These are phyloP conservation scores for Pleurotus sapidus DNA, from an alignment of 768 basidiomycete genomes.

Conservation along the genomic window DNA sequence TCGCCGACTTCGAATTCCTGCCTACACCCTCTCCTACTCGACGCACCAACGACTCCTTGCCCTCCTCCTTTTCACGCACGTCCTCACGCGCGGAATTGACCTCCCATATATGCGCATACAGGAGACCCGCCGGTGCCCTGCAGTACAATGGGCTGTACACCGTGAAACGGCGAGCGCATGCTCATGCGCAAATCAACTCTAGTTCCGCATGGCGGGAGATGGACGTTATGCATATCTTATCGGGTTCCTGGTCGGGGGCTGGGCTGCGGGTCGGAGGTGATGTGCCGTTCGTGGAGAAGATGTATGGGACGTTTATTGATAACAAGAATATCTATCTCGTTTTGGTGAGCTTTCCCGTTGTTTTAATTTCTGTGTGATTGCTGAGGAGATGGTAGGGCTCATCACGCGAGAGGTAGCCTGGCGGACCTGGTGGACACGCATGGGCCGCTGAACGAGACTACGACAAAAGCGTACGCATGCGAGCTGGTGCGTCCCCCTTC, in stretches of 20 bases:
- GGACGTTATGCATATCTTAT: background rate
- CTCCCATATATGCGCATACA: background rate
- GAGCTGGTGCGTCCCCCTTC: background rate
- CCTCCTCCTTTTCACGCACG: background rate
- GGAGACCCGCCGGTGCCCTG: background rate
- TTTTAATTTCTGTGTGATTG: background rate
- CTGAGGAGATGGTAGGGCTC: background rate
- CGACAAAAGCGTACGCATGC: background rate
- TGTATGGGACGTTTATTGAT: conserved; percentile 7
- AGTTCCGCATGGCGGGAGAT: conserved; percentile 1
- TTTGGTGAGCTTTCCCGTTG: background rate
- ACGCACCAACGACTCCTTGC: background rate
- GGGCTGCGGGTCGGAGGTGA: no score
- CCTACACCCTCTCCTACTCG: background rate
- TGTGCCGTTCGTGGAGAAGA: background rate
- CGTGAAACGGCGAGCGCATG: background rate
- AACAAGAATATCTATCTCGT: background rate
- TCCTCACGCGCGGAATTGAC: background rate
- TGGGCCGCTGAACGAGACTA: background rate
- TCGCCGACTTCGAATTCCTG: conserved; percentile 3
- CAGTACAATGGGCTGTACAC: background rate
- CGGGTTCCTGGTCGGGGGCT: background rate
- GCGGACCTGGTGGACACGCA: background rate
- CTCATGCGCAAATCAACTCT: background rate
- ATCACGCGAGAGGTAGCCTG: background rate